A percentile compares a stretch with the other conserved stretches of the same genome.
These are phyloP conservation scores for Aurifilum marmelostoma DNA, from an alignment of 2,329 filamentous ascomycete species.

Conservation along the genomic window DNA sequence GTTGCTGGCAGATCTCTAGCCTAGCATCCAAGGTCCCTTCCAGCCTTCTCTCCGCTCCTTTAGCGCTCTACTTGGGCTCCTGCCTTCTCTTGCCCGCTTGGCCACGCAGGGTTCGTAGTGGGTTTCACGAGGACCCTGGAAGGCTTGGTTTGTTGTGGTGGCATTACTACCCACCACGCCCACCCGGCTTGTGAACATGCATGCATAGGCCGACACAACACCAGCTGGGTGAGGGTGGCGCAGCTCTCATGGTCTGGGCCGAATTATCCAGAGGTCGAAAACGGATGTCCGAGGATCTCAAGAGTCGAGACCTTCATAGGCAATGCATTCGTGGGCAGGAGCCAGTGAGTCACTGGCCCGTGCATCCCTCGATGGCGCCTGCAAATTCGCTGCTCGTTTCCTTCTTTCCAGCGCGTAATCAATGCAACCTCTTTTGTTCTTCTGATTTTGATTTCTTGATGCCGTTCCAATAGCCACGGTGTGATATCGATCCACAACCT, in stretches of 20 bases:
- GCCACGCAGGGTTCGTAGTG: neutral
- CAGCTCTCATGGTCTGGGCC: neutral
- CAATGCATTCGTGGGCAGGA: too few species aligned
- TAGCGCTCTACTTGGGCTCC: neutral
- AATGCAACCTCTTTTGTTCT: too few species aligned
- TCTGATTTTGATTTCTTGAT: too few species aligned
- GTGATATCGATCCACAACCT: too few species aligned
- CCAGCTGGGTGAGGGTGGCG: conserved; percentile 10
- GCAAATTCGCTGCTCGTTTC: too few species aligned
- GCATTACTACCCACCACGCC: neutral
- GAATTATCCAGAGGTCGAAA: neutral
- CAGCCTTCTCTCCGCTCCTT: neutral
- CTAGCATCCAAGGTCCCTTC: too few species aligned
- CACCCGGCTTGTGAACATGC: neutral
- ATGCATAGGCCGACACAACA: neutral
- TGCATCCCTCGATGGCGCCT: too few species aligned
- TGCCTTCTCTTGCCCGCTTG: too few species aligned
- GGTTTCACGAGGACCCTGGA: neutral
- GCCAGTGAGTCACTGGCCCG: neutral
- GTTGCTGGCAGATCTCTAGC: too few species aligned
- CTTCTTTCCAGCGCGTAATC: too few species aligned
- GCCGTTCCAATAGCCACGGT: too few species aligned
- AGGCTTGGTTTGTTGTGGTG: neutral
- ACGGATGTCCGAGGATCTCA: neutral
- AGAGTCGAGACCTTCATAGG: too few species aligned